phyloP scores from a whole-genome alignment of 495 filamentous ascomycete genomes.

The Neurospora sp. region DNA sequence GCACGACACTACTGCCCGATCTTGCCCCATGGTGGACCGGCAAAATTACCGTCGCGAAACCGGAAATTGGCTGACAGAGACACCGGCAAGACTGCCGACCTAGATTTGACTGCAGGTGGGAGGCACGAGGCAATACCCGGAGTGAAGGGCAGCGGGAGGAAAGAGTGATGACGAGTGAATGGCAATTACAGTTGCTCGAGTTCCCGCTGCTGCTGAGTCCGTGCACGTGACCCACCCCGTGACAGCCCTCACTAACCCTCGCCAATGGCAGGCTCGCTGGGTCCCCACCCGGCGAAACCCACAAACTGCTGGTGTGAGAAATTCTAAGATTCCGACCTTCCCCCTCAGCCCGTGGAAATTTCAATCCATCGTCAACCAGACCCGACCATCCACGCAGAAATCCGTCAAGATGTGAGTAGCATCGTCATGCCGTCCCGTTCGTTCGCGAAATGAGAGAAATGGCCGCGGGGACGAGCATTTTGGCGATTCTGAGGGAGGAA shows the following conservation, averaged over 20 bases:
- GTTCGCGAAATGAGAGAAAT: background rate
- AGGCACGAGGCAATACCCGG: background rate
- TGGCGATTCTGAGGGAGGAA: background rate
- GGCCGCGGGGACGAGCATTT: background rate
- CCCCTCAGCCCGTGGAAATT: conserved; percentile 27
- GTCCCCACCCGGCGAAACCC: conserved; percentile 22
- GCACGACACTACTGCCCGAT: background rate
- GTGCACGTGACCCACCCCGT: conserved; percentile 12
- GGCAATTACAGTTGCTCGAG: background rate
- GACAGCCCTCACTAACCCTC: conserved; percentile 20
- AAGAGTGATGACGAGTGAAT: background rate
- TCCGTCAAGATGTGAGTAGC: conserved; percentile 46
- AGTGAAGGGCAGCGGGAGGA: background rate
- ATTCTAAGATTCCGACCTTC: conserved; percentile 25
- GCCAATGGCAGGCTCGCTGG: conserved; percentile 17
- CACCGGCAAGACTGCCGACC: background rate
- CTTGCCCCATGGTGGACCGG: background rate
- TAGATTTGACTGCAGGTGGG: background rate
- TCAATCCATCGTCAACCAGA: conserved; percentile 32
- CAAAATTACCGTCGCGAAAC: background rate
- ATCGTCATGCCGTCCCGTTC: conserved; percentile 2
- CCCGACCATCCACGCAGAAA: conserved; percentile 35
- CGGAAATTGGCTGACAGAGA: background rate
- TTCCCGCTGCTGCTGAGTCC: background rate
- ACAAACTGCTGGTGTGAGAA: conserved; percentile 29